phyloP scores from a whole-genome alignment of 345 rosid genomes.

The Lepidium africanum region DNA sequence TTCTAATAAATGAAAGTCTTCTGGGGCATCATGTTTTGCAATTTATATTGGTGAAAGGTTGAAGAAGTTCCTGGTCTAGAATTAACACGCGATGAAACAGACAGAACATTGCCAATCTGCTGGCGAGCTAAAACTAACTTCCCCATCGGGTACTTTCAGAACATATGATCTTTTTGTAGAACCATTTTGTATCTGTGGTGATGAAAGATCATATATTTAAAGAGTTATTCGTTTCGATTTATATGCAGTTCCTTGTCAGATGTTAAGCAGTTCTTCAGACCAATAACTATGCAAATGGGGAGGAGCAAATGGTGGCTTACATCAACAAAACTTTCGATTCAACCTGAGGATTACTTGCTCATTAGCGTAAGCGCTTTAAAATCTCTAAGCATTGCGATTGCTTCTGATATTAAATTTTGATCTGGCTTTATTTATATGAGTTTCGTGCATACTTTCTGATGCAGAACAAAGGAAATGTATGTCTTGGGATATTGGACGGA shows the following conservation, averaged over 20 bases:
- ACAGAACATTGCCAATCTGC: constrained; percentile 68
- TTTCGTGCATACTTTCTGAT: background rate
- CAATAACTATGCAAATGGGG: constrained; percentile 72
- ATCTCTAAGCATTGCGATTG: background rate
- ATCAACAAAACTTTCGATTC: constrained; percentile 51
- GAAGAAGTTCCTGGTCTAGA: constrained; percentile 39
- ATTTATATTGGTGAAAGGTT: constrained; percentile 40
- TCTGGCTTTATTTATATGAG: background rate
- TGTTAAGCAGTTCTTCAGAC: constrained; percentile 59
- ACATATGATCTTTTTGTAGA: background rate
- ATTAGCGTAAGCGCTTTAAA: constrained; percentile 48
- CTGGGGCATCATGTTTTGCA: background rate
- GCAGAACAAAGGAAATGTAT: constrained; percentile 76
- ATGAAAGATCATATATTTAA: background rate
- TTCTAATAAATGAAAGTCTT: background rate
- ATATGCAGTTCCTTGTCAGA: constrained; percentile 55
- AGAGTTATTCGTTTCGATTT: background rate
- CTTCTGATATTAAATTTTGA: background rate
- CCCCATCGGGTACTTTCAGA: constrained; percentile 46
- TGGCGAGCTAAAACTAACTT: constrained; percentile 50
- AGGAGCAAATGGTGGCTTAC: constrained; percentile 88
- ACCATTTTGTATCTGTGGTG: background rate
- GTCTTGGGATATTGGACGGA: constrained; percentile 92
- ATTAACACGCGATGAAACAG: constrained; percentile 48
- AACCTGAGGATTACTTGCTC: constrained; percentile 78